These are phyloP conservation scores for Fagopyrum tataricum DNA, from an alignment of 148 eudicot species.

Conservation along the genomic window DNA sequence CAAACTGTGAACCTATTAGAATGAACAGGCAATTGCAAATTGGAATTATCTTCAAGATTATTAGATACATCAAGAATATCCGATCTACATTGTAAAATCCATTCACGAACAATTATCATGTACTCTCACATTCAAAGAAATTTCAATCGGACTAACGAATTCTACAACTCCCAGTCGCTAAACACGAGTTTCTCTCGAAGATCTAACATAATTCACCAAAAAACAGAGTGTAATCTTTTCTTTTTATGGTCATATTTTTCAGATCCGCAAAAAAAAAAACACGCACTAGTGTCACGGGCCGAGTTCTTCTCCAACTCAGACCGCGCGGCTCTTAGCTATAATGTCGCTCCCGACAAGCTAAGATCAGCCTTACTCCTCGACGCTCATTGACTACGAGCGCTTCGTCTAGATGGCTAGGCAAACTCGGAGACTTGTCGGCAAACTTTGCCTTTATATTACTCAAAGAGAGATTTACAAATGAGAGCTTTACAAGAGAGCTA, in stretches of 20 bases:
- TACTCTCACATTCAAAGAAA: background rate
- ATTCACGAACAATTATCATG: background rate
- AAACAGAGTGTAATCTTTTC: too few species aligned
- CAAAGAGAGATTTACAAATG: too few species aligned
- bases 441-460: too few species aligned
- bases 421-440: too few species aligned
- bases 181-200: background rate
- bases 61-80: background rate
- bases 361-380: too few species aligned
- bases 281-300: too few species aligned
- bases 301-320: too few species aligned
- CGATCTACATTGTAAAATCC: background rate
- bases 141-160: background rate
- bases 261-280: background rate
- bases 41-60: background rate
- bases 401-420: too few species aligned
- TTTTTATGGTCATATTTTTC: background rate
- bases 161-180: background rate
- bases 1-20: constrained; percentile 56
- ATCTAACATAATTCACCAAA: background rate
- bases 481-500: too few species aligned
- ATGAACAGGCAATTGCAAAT: background rate
- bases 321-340: too few species aligned
- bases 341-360: too few species aligned
- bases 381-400: too few species aligned